A percentile compares a stretch with the other conserved stretches of the same genome.
These are phyloP conservation scores for Aspergillus ostianus DNA, from an alignment of 495 filamentous ascomycete species.

Conservation along the genomic window DNA sequence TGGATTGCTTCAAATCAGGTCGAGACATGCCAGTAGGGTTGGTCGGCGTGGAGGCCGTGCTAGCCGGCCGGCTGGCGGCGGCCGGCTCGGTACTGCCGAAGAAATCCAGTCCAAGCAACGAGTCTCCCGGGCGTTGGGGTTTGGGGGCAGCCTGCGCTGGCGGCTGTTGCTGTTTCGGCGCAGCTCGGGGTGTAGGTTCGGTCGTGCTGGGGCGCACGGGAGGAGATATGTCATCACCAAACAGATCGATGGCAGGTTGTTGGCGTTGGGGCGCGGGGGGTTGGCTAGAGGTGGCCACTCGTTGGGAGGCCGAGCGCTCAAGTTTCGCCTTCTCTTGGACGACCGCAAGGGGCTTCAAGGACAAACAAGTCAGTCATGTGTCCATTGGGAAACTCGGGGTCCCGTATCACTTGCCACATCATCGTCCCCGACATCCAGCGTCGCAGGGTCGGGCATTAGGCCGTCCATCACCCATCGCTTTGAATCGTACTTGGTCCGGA, in stretches of 20 bases:
- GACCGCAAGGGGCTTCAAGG: constrained; percentile 62
- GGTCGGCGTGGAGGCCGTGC: constrained; percentile 61
- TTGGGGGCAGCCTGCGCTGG: constrained; percentile 54
- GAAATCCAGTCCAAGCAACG: constrained; percentile 90
- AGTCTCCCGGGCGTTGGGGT: constrained; percentile 72
- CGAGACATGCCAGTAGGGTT: constrained; percentile 64
- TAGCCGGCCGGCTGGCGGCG: constrained; percentile 65
- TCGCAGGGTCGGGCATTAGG: constrained; percentile 83
- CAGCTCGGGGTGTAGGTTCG: constrained; percentile 51
- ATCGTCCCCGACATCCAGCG: constrained; percentile 79
- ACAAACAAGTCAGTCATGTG: constrained; percentile 20
- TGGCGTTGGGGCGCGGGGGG: constrained; percentile 39
- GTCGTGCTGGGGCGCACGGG: constrained; percentile 66
- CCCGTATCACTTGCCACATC: constrained; percentile 59
- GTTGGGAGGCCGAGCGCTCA: constrained; percentile 58
- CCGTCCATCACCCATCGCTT: constrained; percentile 99
- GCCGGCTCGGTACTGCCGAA: constrained; percentile 69
- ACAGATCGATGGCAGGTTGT: constrained; percentile 57
- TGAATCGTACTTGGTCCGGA: constrained; percentile 95
- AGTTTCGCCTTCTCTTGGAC: constrained; percentile 72
- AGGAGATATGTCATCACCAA: constrained; percentile 60
- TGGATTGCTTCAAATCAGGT: constrained; percentile 95
- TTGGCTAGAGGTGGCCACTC: constrained; percentile 42
- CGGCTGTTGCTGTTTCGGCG: constrained; percentile 53
- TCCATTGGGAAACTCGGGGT: not conserved